phyloP scores from a whole-genome alignment of 352 stramenopile genomes.

The Blastocystis sp. region DNA sequence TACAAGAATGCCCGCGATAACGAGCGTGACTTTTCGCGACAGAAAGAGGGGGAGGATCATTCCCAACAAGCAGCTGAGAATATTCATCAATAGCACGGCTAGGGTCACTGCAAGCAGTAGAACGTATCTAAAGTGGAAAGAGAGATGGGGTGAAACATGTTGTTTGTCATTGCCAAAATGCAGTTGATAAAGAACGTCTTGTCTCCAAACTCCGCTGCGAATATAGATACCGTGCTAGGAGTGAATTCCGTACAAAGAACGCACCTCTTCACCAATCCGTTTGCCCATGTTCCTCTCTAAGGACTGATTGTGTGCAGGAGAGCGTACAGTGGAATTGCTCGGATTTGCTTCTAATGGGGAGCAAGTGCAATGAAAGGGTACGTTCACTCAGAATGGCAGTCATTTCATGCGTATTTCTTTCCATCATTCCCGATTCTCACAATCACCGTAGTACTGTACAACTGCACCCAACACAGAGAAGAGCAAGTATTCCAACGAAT shows the following conservation, averaged over 20 bases:
- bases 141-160: background rate
- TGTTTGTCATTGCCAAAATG: background rate
- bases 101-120: background rate
- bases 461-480: too few relatives aligned
- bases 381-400: too few relatives aligned
- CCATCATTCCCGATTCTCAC: too few relatives aligned
- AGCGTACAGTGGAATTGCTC: too few relatives aligned
- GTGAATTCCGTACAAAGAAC: background rate
- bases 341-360: too few relatives aligned
- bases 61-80: background rate
- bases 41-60: background rate
- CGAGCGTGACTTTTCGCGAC: background rate
- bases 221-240: background rate
- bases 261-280: background rate
- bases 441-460: too few relatives aligned
- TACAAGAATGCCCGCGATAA: background rate
- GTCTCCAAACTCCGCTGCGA: background rate
- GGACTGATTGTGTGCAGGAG: too few relatives aligned
- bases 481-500: too few relatives aligned
- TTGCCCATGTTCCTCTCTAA: background rate
- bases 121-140: background rate
- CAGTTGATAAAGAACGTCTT: slow-evolving; percentile 29
- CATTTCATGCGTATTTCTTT: too few relatives aligned
- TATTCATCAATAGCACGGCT: background rate
- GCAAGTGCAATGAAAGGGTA: too few relatives aligned